Base-by-base conservation (phyloP, 108 stramenopile species). In the Mayamaea pseudoterrestris region DNA sequence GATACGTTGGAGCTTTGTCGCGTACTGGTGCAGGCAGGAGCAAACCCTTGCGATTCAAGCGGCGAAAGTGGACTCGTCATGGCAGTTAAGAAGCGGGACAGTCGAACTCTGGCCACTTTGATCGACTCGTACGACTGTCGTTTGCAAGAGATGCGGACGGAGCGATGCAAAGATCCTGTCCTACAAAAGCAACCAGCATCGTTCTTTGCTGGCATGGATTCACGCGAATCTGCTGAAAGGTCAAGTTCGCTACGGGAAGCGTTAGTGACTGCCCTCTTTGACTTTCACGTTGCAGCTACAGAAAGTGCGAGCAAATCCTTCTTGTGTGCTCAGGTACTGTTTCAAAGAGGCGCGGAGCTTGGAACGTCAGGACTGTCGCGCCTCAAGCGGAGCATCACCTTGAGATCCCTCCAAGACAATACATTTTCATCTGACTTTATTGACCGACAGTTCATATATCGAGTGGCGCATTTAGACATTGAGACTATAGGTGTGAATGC, bases 171-270 rank as follows among this genome's bases (percentile, higher is more conserved):
- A 17, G 83, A 85, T 58, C 79, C 83, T 5, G 43, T 63, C 9
- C 54, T 85, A 6, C 56, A 39, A 26, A 50, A 69, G 34, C 76
- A 78, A 57, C 76, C 76, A 20, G 76, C 73, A 44, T 66, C 72
- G 2, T 78, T 74, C 46, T 78, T 78, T 41, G 11, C 32, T 41
- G 54, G 49, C 14, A 25, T 74, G 9, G 76, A 78, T 57, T 16
- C 30, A 13, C 58, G 47, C 35, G 76, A 78, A 44, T 30, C 46
- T 36, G 34, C 30, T 41, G 61, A 61, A 34, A 35, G 35, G 16
- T 30, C 55, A 27, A 30, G 23, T 26, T 50, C 73, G 1, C 30
- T 59, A 18, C 27, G 32, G 14, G 34, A 58, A 39, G 63, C 67
- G 16, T 47, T 74, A 35, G 27, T 74, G 14, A 45, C 52, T 18